These are phyloP conservation scores for Eimeria sp. DNA, from an alignment of 169 alveolate species.

Conservation along the genomic window DNA sequence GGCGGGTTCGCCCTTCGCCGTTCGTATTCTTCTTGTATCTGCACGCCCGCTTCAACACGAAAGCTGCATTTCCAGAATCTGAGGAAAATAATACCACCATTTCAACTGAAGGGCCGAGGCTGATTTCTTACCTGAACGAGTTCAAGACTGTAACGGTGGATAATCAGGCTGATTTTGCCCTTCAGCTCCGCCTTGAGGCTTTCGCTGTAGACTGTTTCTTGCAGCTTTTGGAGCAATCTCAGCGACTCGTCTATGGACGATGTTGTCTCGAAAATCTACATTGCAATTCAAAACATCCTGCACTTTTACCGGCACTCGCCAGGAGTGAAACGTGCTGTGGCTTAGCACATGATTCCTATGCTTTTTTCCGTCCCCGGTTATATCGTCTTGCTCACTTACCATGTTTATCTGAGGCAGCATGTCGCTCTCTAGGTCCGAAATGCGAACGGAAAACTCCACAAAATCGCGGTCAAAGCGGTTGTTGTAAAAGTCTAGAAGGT, in stretches of 20 bases:
- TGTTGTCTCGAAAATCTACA: conserved; percentile 89
- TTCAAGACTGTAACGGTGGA: conserved; percentile 95
- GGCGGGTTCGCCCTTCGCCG: conserved; percentile 94
- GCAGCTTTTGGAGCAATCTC: conserved; percentile 94
- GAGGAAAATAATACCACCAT: background rate
- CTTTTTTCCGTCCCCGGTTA: background rate
- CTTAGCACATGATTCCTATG: background rate
- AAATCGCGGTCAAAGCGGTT: conserved; percentile 98
- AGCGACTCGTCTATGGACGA: conserved; percentile 93
- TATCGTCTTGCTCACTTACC: conserved; percentile 21
- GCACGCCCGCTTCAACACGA: background rate
- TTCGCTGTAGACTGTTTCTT: conserved; percentile 94
- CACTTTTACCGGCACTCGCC: background rate
- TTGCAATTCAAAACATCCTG: background rate
- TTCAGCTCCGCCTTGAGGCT: conserved; percentile 92
- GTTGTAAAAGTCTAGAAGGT: conserved; percentile 95
- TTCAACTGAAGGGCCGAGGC: background rate
- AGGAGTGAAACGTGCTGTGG: background rate
- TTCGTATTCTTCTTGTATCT: conserved; percentile 94
- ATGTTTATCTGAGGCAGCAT: conserved; percentile 95
- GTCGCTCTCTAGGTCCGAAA: conserved; percentile 91
- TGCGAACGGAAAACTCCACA: conserved; percentile 97
- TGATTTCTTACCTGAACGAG: conserved; percentile 85
- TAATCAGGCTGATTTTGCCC: conserved; percentile 94
- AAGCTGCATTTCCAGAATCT: background rate